Base-by-base conservation (phyloP, 2,329 filamentous ascomycete genomes). In the Verticillium nonalfalfae region DNA sequence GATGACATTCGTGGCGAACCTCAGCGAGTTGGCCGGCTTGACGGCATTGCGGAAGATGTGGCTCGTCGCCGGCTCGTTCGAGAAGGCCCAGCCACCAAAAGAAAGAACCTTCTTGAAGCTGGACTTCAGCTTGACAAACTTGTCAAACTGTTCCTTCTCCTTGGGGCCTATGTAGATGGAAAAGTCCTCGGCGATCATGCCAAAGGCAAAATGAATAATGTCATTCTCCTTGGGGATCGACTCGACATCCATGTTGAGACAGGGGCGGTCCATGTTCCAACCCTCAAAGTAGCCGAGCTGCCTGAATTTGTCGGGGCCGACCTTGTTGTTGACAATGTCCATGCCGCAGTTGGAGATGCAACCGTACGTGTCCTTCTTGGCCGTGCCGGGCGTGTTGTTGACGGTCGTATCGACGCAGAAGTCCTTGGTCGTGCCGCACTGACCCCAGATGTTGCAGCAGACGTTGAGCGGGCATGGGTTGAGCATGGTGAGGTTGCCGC, bases 401-500 rank as follows among this genome's bases (percentile, higher is more conserved):
- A 65, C 55, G 3, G 57, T 54, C 10, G 57, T 58, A 31, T 59
- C 35, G 6, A 56, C 35, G 45, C 79, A 83, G 65, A 80, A 81
- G 15, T 78, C 78, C 1, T 65, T 64, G 0, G 76, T 78, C 1
- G 72, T 72, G 6, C 79, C 80, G 34, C 80, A 83, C 57, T 78
- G 72, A 0, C 79, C 80, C 70, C 76, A 78, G 50, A 72, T 69
- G 61, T 76, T 65, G 63, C 70, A 71, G 61, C 69, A 72, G 9
- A 67, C 66, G 5, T 72, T 71, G 0, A 73, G 62, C 1, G 66
- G 69, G 31, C 72, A 74, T 1, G 68, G 70, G 57, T 71, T 74
- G 3, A 74, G 59, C 7, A 60, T 39, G n/a, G 61, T 61, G 7
- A 72, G 59, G 9, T 57, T 18, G 11, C 61, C 40, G 1, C 57